These are phyloP conservation scores for Melocanna baccifera DNA, from an alignment of 176 grass and related monocot species.

Conservation along the genomic window DNA sequence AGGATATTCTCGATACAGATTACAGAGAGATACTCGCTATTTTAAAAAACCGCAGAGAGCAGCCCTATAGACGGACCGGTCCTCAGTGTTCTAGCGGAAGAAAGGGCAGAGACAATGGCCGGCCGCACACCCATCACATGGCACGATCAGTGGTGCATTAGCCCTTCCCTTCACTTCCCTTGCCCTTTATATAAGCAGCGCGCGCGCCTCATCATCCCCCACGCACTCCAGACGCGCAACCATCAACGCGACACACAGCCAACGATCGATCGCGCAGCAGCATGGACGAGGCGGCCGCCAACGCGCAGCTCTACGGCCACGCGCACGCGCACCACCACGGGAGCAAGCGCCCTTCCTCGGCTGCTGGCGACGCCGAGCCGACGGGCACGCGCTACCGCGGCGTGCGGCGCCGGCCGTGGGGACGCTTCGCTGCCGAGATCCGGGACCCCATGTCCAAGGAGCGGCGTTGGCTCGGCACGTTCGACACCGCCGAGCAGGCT, in stretches of 20 bases:
- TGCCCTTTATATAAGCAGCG: constrained; percentile 32
- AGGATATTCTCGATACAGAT: too few relatives aligned
- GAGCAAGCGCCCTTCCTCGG: constrained; percentile 24
- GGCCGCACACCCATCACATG: neutral
- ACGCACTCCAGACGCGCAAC: neutral
- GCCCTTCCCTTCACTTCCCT: neutral
- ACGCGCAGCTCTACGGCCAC: constrained; percentile 18
- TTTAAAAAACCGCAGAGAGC: too few relatives aligned
- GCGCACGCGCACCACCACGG: neutral
- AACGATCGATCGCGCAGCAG: neutral
- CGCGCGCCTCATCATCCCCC: neutral
- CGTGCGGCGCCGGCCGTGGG: constrained; percentile 89
- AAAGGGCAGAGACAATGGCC: neutral
- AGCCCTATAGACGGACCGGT: too few relatives aligned
- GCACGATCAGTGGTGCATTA: neutral
- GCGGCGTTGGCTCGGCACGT: constrained; percentile 91
- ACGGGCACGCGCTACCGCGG: constrained; percentile 66
- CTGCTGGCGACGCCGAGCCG: neutral
- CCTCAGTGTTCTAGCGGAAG: too few relatives aligned
- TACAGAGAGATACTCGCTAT: too few relatives aligned
- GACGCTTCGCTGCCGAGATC: constrained; percentile 93
- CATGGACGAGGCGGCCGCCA: constrained; percentile 44
- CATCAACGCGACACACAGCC: neutral
- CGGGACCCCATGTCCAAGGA: constrained; percentile 84
- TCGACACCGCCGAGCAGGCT: constrained; percentile 96